Evolutionary conservation across 441 rosid species (phyloP), one percentile per base, ranked within the genome.

Genomic region (Aquilaria agallochum): DNA sequence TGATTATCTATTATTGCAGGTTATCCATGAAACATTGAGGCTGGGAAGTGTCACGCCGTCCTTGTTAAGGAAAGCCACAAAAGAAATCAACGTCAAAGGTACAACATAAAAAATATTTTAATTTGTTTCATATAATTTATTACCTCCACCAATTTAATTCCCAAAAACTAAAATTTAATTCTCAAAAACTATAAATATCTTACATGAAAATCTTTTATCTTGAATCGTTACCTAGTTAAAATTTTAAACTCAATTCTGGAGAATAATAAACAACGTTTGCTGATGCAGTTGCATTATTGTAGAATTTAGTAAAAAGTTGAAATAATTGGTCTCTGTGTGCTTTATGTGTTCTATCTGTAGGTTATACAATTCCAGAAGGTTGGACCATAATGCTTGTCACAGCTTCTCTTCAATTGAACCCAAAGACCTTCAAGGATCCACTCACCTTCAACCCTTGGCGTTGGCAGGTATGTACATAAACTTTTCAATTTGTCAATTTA

Each of bases 361-460:
- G 74, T 45, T 78, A 68, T 58, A 72, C 66, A 1, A 69, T 78
- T 72, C 79, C 79, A 30, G 48, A 52, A 50, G 79, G 74, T 0
- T 74, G 82, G 82, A 51, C 72, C 3, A 45, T 78, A 4, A 55
- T 68, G 70, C 14, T 69, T 0, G 65, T 66, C 2, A 58, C 82
- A 11, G 47, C 76, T 10, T 68, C 70, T 47, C 32, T 68, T 59
- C 79, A 69, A 13, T 27, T 78, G 61, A 67, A 72, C 33, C 79
- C 75, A 0, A 34, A 63, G 2, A 53, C 55, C 2, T 66, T 11
- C 31, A 54, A 45, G 55, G 65, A 63, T 55, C 72, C 76, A 3
- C 53, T 63, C 2, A 1, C 62, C 0, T 72, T 72, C 60, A 58
- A 63, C 14, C 76, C 72, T n/a, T 56, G 58, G 62, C 42, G 67